Base-by-base conservation (phyloP, 2,329 filamentous ascomycete genomes). In the Zasmidium citrigriseum region DNA sequence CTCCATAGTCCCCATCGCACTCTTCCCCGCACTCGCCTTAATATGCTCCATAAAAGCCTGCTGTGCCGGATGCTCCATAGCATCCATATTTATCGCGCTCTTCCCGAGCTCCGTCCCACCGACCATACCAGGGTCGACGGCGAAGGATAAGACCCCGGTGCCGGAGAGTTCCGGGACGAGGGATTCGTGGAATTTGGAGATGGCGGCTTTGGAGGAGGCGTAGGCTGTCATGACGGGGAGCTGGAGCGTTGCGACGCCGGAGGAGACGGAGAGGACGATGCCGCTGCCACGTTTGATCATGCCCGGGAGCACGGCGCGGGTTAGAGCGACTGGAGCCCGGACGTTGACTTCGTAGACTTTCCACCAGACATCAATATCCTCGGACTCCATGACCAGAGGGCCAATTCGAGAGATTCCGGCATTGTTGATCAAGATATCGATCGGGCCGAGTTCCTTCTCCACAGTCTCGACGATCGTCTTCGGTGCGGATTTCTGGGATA, bases 291-390 rank as follows among this genome's bases (percentile, higher is more conserved):
- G 60, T 45, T 62, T 41, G 24, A 64, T 21, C 65, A 67, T 67
- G 1, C 49, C 56, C 0, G 65, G 65, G 21, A 67, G 61, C 2
- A 67, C 65, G 23, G 65, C 62, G n/a, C 61, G 65, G 41, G 59
- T 59, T 21, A 67, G 46, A 4, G 61, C 34, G 5, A 67, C 66
- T 5, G 64, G 62, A 4, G 65, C 65, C 2, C 58, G 59, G 2
- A 68, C 64, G 25, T 67, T 67, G 58, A 68, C 54, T 25, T 68
- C 65, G 54, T 65, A 59, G 29, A 67, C 61, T 34, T 55, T 58
- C 66, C 66, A 68, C 66, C 64, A 68, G 50, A 60, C 57, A 24
- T 63, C 60, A 22, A 68, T n/a, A 24, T 61, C 57, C 38, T 12
- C 57, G 10, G 61, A 58, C 29, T 64, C 59, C 50, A 22, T 18